Base-by-base conservation (phyloP, 208 protist genomes). In the Acanthamoeba sp. region DNA sequence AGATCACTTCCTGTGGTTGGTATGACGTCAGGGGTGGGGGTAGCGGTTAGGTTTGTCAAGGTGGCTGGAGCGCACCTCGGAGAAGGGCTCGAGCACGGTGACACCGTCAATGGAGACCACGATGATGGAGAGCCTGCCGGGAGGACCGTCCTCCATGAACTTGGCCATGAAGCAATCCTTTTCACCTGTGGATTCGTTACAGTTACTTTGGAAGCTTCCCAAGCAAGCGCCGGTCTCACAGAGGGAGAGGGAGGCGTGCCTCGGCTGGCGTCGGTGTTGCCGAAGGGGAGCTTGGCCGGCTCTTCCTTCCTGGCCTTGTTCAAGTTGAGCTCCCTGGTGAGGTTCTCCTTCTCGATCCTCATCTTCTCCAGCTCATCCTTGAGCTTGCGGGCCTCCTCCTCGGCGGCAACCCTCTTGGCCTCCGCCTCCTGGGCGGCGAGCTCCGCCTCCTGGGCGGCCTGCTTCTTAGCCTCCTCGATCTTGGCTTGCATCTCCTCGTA, bases 121-220 rank as follows among this genome's bases (percentile, higher is more conserved):
- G 34, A 78, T 78, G 69, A 78, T 32, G 38, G 36, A 29, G 69
- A 78, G 69, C 69, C 38, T 78, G 69, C 69, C 69, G 34, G 38
- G 36, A 2, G 38, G 36, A n/a, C 69, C 69, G 20, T 78, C 69
- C 29, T 78, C 69, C 69, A 78, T 48, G 69, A 48, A 78, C 69
- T 45, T 38, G 36, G 34, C 69, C 69, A 78, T 78, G 38, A 36
- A 78, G 69, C 69, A 78, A 34, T 78, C 69, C 69, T 78, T 78
- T 1, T 78, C 69, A n/a, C 69, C 69, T 76, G 36, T 34, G 4
- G 5, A 9, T 20, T 36, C 64, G 27, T 36, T 73, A 2, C 27
- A 18, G 1, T 73, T 6, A 10, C 14, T 66, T 66, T 66, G 7
- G 4, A 32, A 32, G 27, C 18, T 9, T 2, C 59, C 4, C 42